A percentile compares a stretch with the other conserved stretches of the same genome.
These are phyloP conservation scores for Tricholoma sp. DNA, from an alignment of 768 basidiomycete species.

Conservation along the genomic window DNA sequence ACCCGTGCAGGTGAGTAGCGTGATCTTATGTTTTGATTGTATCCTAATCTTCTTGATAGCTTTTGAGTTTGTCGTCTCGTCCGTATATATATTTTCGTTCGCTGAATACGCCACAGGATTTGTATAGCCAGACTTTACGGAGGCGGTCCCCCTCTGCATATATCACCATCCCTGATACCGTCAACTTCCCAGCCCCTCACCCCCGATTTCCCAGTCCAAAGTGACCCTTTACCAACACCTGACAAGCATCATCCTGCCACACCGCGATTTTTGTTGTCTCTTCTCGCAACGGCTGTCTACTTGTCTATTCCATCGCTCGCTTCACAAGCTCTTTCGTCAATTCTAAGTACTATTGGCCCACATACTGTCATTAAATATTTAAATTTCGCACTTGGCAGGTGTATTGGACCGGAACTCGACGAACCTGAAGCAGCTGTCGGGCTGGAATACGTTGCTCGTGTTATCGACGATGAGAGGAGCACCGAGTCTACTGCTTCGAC, in stretches of 20 bases:
- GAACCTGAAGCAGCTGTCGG: constrained; percentile 64
- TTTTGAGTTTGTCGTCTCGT: constrained; percentile 67
- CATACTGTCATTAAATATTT: constrained; percentile 74
- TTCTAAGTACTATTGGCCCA: constrained; percentile 75
- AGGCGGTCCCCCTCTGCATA: constrained; percentile 69
- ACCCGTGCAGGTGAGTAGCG: constrained; percentile 67
- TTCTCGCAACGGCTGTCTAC: constrained; percentile 84
- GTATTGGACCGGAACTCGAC: constrained; percentile 38
- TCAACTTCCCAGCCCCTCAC: constrained; percentile 68
- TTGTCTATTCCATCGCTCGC: constrained; percentile 76
- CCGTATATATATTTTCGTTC: not conserved
- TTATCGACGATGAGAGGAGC: constrained; percentile 33
- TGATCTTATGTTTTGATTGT: constrained; percentile 8
- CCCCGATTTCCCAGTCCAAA: constrained; percentile 45
- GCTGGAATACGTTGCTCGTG: constrained; percentile 59
- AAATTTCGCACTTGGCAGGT: constrained; percentile 72
- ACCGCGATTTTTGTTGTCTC: constrained; percentile 77
- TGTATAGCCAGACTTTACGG: constrained; percentile 87
- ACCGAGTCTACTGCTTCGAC: constrained; percentile 4
- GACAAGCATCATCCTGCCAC: constrained; percentile 65
- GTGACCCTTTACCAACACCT: constrained; percentile 31
- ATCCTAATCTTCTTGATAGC: constrained; percentile 37
- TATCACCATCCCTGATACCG: constrained; percentile 62
- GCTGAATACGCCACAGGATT: constrained; percentile 42
- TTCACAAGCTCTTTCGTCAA: constrained; percentile 64